phyloP scores from a whole-genome alignment of 179 eudicot genomes.

The Heliamphora pulchella region DNA sequence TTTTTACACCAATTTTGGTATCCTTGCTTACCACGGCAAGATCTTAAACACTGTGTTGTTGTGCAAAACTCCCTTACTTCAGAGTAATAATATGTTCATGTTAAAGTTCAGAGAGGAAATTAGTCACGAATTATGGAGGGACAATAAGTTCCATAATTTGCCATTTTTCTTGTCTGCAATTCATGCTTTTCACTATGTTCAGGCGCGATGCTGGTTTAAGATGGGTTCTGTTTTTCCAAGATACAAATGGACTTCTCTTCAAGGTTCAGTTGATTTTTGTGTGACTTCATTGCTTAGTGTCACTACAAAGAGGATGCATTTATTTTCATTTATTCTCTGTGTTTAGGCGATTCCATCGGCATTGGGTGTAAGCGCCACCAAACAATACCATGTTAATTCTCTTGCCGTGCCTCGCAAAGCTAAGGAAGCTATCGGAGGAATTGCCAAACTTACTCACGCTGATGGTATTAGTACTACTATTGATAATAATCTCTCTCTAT shows the following conservation, averaged over 20 bases:
- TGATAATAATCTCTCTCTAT: background rate
- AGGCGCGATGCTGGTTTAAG: slow-evolving; percentile 85
- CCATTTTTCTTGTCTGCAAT: background rate
- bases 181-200: slow-evolving; percentile 12
- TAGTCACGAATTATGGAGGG: slow-evolving; percentile 1
- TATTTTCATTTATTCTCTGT: slow-evolving; percentile 10
- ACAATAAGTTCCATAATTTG: background rate
- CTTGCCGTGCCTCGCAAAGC: slow-evolving; percentile 98
- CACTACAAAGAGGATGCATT: background rate
- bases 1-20: slow-evolving; percentile 1
- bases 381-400: slow-evolving; percentile 86
- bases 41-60: background rate
- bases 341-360: slow-evolving; percentile 85
- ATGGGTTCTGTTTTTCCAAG: slow-evolving; percentile 96
- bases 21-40: background rate
- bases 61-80: background rate
- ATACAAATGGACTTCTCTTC: slow-evolving; percentile 96
- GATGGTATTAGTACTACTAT: slow-evolving; percentile 50
- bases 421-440: slow-evolving; percentile 98
- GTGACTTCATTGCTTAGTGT: slow-evolving; percentile 1
- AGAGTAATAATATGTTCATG: background rate
- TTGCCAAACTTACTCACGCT: slow-evolving; percentile 83
- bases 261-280: slow-evolving; percentile 47
- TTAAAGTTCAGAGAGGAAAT: background rate
- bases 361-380: slow-evolving; percentile 78